phyloP scores from a whole-genome alignment of 768 basidiomycete genomes.

The Suillus brevipes region DNA sequence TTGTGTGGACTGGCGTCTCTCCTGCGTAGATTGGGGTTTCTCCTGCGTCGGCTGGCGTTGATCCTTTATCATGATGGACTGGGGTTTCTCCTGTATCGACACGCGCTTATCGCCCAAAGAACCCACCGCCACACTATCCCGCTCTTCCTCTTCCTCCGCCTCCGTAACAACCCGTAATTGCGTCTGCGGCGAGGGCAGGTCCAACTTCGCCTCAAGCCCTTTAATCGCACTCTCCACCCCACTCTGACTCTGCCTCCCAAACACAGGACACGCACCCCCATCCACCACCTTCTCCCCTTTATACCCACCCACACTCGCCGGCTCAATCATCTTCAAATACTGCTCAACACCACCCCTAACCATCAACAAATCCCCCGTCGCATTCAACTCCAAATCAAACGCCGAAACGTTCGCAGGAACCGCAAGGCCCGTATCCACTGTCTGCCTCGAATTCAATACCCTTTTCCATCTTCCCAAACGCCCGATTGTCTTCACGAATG shows the following conservation, averaged over 20 bases:
- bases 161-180: conserved; percentile 33
- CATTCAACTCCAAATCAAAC: conserved; percentile 67
- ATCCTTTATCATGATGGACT: background rate
- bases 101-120: conserved; percentile 12
- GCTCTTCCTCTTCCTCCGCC: conserved; percentile 31
- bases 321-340: conserved; percentile 60
- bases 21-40: background rate
- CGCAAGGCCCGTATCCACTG: conserved; percentile 37
- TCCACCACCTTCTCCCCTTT: background rate
- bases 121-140: conserved; percentile 12
- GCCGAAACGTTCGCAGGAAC: conserved; percentile 56
- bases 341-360: conserved; percentile 65
- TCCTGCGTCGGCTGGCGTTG: background rate
- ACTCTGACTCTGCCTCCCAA: conserved; percentile 4
- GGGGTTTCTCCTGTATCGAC: conserved; percentile 12
- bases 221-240: background rate
- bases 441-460: conserved; percentile 56
- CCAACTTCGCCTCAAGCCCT: conserved; percentile 13
- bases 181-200: conserved; percentile 13
- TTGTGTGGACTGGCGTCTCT: background rate
- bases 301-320: conserved; percentile 13
- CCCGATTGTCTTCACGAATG: conserved; percentile 79
- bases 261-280: background rate
- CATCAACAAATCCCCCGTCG: conserved; percentile 59
- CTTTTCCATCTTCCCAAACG: conserved; percentile 82